phyloP scores from a whole-genome alignment of 108 stramenopile genomes.

The Cylindrotheca closterium region DNA sequence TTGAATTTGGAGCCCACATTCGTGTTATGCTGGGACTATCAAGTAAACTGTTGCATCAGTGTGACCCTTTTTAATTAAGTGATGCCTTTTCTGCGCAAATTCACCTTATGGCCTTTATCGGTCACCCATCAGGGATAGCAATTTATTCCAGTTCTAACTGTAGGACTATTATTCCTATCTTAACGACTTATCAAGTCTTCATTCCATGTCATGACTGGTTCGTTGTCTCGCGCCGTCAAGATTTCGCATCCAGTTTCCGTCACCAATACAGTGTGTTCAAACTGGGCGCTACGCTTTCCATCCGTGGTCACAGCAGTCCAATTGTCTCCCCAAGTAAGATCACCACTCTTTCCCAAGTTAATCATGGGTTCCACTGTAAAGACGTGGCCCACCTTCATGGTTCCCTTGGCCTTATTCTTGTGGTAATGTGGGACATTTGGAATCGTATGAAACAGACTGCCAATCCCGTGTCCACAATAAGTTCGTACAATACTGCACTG shows the following conservation, averaged over 20 bases:
- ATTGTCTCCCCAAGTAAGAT: slow-evolving; percentile 93
- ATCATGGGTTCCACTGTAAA: slow-evolving; percentile 99
- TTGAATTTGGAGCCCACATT: too few relatives aligned
- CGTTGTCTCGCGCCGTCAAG: slow-evolving; percentile 88
- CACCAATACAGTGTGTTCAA: slow-evolving; percentile 95
- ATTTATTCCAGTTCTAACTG: too few relatives aligned
- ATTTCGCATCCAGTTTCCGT: slow-evolving; percentile 95
- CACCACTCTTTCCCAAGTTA: slow-evolving; percentile 76
- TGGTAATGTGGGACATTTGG: slow-evolving; percentile 97
- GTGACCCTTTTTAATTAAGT: too few relatives aligned
- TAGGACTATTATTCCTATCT: too few relatives aligned
- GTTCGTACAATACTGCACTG: slow-evolving; percentile 84
- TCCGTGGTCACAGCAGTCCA: slow-evolving; percentile 96
- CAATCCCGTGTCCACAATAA: slow-evolving; percentile 99
- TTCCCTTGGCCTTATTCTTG: slow-evolving; percentile 92
- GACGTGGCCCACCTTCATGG: slow-evolving; percentile 94
- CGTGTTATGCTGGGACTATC: too few relatives aligned
- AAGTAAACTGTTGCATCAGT: too few relatives aligned
- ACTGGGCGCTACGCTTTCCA: slow-evolving; percentile 87
- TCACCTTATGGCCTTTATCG: too few relatives aligned
- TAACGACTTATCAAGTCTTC: slow-evolving; percentile 34
- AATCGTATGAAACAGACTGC: slow-evolving; percentile 78
- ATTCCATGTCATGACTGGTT: slow-evolving; percentile 91
- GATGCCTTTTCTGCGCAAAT: too few relatives aligned
- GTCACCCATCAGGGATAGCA: too few relatives aligned